Evolutionary conservation across 2,329 filamentous ascomycete genomes (phyloP), one percentile per base, ranked within the genome.

Genomic region (Apiospora kogelbergensis): DNA sequence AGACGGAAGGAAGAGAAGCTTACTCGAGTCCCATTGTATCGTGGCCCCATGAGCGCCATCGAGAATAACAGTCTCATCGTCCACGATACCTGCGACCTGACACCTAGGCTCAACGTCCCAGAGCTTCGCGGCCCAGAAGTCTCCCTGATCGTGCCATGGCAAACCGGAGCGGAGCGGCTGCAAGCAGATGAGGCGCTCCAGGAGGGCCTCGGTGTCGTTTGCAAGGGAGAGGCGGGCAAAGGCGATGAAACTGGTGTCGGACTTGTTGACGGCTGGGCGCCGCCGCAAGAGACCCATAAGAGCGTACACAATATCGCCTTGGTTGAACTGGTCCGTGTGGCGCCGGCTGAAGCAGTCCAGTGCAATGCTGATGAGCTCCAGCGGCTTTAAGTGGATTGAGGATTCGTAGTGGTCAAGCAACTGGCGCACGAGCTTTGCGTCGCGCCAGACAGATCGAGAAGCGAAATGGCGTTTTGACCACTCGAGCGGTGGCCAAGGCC

Each of bases 341-440:
- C 82, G 78, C 22, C 76, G 76, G 11, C 80, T 76, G 9, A 85
- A 76, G 70, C 82, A 85, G 78, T 71, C 70, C 2, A 69, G 60
- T 0, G 70, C 71, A 33, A 69, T 69, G 24, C 70, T 72, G 20
- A 83, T 76, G 1, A 85, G 78, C 71, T 84, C 81, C 3, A 83
- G 73, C 10, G 77, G 79, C 41, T 74, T 80, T 0, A 85, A 75
- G 1, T 79, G 78, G 24, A 83, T 73, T 2, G 77, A 80, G 0
- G 79, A 79, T 67, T 84, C 81, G 69, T 81, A 84, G 70, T 85
- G 83, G 65, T 85, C 81, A 24, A 84, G 77, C 6, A 85, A 76
- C 74, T 84, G 76, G 7, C 78, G 76, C 15, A 81, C 78, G 1
- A 77, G 69, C 11, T 76, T 74, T 0, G 78, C 78, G 69, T 85